These are phyloP conservation scores for Rhizopus stolonifer DNA, from an alignment of 371 early-diverging fungal species.

Conservation along the genomic window DNA sequence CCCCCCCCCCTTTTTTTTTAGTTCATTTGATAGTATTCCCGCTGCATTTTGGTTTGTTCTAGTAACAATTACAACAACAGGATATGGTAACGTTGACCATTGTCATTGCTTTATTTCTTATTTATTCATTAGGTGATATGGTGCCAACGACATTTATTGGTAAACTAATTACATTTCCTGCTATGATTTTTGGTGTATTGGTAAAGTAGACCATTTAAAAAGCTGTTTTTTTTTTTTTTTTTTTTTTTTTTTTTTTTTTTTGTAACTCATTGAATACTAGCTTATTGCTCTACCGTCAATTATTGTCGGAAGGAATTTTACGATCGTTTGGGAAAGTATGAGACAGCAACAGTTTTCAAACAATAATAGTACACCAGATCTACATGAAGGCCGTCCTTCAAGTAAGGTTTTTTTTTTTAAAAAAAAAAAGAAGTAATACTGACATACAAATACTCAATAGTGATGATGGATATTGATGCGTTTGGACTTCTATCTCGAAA, in stretches of 20 bases:
- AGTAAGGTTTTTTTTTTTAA: constrained; percentile 5
- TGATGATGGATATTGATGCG: background rate
- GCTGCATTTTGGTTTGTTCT: constrained; percentile 82
- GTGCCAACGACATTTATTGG: constrained; percentile 83
- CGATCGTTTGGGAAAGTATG: constrained; percentile 84
- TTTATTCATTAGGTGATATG: constrained; percentile 59
- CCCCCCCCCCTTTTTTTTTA: too few species aligned
- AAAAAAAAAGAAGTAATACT: background rate
- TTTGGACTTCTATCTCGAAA: constrained; percentile 17
- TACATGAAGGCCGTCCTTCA: background rate
- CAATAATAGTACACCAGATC: background rate
- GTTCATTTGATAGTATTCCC: constrained; percentile 81
- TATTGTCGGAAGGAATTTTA: constrained; percentile 86
- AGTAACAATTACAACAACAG: constrained; percentile 86
- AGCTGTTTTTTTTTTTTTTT: too few species aligned
- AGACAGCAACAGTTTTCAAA: constrained; percentile 31
- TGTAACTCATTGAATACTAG: too few species aligned
- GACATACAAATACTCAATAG: background rate
- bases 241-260: too few species aligned
- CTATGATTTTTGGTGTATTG: constrained; percentile 84
- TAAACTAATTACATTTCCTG: constrained; percentile 80
- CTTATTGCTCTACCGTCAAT: constrained; percentile 87
- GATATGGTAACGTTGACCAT: constrained; percentile 66
- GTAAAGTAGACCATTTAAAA: too few species aligned
- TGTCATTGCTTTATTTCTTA: background rate